Evolutionary conservation across 305 asterid genomes (phyloP), one percentile per base, ranked within the genome.

Genomic region (Striga hermonthica): DNA sequence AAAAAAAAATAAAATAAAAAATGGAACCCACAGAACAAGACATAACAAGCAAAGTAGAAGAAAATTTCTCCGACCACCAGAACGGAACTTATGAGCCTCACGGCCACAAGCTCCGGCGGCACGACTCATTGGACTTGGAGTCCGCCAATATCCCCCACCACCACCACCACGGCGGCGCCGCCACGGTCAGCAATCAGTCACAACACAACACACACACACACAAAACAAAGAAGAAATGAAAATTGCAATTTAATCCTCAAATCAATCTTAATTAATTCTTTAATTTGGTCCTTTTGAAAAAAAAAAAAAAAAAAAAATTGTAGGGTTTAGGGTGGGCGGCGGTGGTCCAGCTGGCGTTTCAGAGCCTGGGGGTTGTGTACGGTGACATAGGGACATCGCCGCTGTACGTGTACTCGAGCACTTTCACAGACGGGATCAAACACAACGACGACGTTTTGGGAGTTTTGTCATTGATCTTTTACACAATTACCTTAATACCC

Each of bases 341-440:
- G 70, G 14, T 74, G 13, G n/a, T 85, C 64, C 76, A 70, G 15
- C 74, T 88, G 35, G 84, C 93, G 2, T 83, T 88, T 40, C 96
- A 88, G 45, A 82, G 94, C 72, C 60, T 88, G 0, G 96, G 96
- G 3, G 85, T 88, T 39, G 85, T 88, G 66, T 88, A 83, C 34
- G 96, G 96, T 0, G 96, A 88, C 57, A 78, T 88, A 9, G 96
- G 96, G 4, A 88, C 94, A 0, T 88, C 96, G 53, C 89, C 91
- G 12, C 54, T 88, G 78, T 88, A 88, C 36, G 95, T 88, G 12
- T 82, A 53, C 1, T 6, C 84, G 0, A 72, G 90, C 75, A 76
- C 75, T 9, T 87, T 87, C 50, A 13, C 77, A 0, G 41, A 5
- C 0, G 89, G 84, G 1, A 77, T 88, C 38, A 78, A 85, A 6